phyloP scores from a whole-genome alignment of 805 yeast species.

The Ogataea henricii region DNA sequence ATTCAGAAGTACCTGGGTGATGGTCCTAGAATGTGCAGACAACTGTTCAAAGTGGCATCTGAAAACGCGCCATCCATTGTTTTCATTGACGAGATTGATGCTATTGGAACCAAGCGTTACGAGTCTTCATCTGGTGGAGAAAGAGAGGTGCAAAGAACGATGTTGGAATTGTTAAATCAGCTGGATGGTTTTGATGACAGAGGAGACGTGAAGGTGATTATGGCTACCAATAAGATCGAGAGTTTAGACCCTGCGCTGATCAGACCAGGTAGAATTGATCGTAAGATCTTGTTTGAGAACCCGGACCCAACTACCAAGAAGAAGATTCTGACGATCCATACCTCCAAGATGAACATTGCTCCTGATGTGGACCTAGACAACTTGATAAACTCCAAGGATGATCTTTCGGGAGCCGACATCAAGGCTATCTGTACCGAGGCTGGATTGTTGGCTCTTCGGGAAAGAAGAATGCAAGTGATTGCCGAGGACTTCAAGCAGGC shows the following conservation, averaged over 20 bases:
- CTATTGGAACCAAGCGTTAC: conserved; percentile 97
- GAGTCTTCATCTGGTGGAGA: conserved; percentile 94
- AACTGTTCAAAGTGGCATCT: conserved; percentile 93
- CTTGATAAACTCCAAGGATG: conserved; percentile 87
- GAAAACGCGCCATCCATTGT: conserved; percentile 99
- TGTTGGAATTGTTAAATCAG: conserved; percentile 93
- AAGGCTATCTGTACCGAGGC: conserved; percentile 98
- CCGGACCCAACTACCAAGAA: conserved; percentile 92
- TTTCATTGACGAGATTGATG: conserved; percentile 97
- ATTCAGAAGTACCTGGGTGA: conserved; percentile 97
- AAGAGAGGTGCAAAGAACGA: conserved; percentile 95
- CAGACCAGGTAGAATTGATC: conserved; percentile 96
- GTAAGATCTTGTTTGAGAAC: conserved; percentile 93
- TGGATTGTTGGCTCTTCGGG: conserved; percentile 91
- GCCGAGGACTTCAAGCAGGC: conserved; percentile 93
- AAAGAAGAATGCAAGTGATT: conserved; percentile 96
- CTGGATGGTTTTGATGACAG: conserved; percentile 97
- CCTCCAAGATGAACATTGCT: conserved; percentile 88
- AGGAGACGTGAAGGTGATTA: conserved; percentile 95
- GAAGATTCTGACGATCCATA: conserved; percentile 89
- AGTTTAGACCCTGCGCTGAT: conserved; percentile 92
- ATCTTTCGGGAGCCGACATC: conserved; percentile 94
- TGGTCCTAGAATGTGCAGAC: conserved; percentile 93
- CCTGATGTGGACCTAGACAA: conserved; percentile 88
- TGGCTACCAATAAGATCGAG: conserved; percentile 97